These are phyloP conservation scores for Corynespora cassiicola DNA, from an alignment of 2,329 filamentous ascomycete genomes.

Conservation along the genomic window DNA sequence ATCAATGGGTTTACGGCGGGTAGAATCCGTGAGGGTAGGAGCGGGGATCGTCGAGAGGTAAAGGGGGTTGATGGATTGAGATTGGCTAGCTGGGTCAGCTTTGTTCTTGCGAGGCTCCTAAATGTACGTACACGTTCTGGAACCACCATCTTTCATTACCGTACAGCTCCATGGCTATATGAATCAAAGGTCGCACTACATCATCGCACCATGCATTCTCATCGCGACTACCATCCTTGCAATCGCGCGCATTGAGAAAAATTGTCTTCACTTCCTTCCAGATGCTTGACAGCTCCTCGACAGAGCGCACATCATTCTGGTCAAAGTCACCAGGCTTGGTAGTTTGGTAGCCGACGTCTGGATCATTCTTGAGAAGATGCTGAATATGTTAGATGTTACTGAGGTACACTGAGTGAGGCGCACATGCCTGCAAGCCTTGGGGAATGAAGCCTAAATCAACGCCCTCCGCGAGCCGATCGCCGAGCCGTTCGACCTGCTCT, in stretches of 20 bases:
- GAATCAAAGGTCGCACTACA: slow-evolving; percentile 24
- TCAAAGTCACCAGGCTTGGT: slow-evolving; percentile 19
- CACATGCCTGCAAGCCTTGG: slow-evolving; percentile 17
- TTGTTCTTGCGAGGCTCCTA: slow-evolving; percentile 7
- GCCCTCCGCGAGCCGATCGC: slow-evolving; percentile 17
- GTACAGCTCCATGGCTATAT: slow-evolving; percentile 20
- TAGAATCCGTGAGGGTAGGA: slow-evolving; percentile 9
- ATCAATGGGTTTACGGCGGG: slow-evolving; percentile 11
- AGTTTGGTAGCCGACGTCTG: slow-evolving; percentile 18
- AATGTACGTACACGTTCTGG: slow-evolving; percentile 20
- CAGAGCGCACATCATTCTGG: slow-evolving; percentile 11
- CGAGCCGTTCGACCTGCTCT: slow-evolving; percentile 15
- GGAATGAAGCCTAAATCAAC: slow-evolving; percentile 22
- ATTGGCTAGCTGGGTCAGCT: slow-evolving; percentile 20
- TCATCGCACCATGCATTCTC: slow-evolving; percentile 26
- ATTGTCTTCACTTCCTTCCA: slow-evolving; percentile 19
- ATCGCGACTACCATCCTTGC: slow-evolving; percentile 17
- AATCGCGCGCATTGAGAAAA: slow-evolving; percentile 21
- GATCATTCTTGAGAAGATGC: slow-evolving; percentile 18
- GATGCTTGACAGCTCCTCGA: slow-evolving; percentile 13
- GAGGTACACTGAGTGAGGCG: slow-evolving; percentile 4
- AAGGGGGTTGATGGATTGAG: slow-evolving; percentile 19
- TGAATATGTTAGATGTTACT: slow-evolving; percentile 9
- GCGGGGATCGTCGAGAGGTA: slow-evolving; percentile 20
- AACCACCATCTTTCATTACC: slow-evolving; percentile 19